These are phyloP conservation scores for Scutellaria minor DNA, from an alignment of 257 asterid genomes.

Conservation along the genomic window DNA sequence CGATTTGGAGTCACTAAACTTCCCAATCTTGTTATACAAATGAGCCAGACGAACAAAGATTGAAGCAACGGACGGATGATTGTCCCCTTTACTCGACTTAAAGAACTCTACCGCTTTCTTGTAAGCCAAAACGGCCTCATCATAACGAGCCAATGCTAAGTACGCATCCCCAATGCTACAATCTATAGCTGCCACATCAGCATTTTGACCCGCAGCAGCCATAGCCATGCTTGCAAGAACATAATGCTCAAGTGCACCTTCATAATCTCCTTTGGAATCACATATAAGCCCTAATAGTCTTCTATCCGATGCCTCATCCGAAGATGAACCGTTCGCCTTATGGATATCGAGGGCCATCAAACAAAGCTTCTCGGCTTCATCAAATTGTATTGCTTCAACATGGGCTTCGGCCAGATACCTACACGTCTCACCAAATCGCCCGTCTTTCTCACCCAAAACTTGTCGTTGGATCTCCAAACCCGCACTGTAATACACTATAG, in stretches of 20 bases:
- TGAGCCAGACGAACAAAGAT: slow-evolving; percentile 82
- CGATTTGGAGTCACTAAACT: slow-evolving; percentile 67
- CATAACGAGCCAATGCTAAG: slow-evolving; percentile 67
- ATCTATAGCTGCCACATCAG: slow-evolving; percentile 78
- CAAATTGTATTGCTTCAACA: slow-evolving; percentile 86
- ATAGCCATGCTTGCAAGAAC: slow-evolving; percentile 86
- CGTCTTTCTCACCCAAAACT: slow-evolving; percentile 78
- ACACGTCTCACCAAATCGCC: slow-evolving; percentile 81
- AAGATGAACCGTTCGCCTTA: slow-evolving; percentile 46
- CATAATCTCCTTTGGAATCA: slow-evolving; percentile 82
- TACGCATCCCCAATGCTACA: slow-evolving; percentile 89
- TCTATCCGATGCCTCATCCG: slow-evolving; percentile 88
- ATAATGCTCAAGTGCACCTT: slow-evolving; percentile 85
- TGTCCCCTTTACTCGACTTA: slow-evolving; percentile 71
- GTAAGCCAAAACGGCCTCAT: slow-evolving; percentile 81
- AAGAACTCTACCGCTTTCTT: slow-evolving; percentile 72
- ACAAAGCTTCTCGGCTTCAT: slow-evolving; percentile 84
- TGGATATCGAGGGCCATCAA: slow-evolving; percentile 76
- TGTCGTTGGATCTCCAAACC: slow-evolving; percentile 89
- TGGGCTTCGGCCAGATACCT: slow-evolving; percentile 96
- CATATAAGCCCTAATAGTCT: slow-evolving; percentile 83
- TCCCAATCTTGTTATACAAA: slow-evolving; percentile 80
- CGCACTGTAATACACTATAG: slow-evolving; percentile 69
- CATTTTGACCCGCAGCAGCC: slow-evolving; percentile 69
- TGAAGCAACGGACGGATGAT: slow-evolving; percentile 75